phyloP scores from a whole-genome alignment of 768 basidiomycete species.

The Lyophyllum atratum region DNA sequence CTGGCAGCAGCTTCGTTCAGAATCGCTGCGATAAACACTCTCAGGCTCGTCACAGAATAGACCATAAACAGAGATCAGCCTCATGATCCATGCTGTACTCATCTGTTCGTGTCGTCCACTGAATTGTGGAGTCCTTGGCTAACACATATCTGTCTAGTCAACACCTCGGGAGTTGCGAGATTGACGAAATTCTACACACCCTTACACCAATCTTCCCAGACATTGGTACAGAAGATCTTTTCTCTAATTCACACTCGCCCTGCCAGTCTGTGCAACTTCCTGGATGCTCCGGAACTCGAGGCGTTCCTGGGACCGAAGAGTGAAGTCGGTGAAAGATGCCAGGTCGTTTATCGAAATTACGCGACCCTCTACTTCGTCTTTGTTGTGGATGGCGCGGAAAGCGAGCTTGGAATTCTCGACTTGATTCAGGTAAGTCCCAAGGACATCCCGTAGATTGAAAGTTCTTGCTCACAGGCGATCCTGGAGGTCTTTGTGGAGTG shows the following conservation, averaged over 20 bases:
- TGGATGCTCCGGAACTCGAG: constrained; percentile 89
- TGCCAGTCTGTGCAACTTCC: constrained; percentile 88
- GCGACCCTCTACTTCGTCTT: constrained; percentile 97
- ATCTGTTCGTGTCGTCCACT: constrained; percentile 60
- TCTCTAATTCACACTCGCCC: constrained; percentile 83
- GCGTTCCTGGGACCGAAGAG: constrained; percentile 63
- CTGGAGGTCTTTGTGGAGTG: constrained; percentile 94
- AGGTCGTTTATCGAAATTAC: constrained; percentile 94
- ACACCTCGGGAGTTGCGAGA: constrained; percentile 86
- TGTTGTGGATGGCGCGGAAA: constrained; percentile 95
- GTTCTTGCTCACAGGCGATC: neutral
- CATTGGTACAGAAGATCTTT: constrained; percentile 87
- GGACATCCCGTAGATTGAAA: neutral
- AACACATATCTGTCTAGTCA: constrained; percentile 54
- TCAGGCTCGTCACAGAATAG: neutral
- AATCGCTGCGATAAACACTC: too few relatives aligned
- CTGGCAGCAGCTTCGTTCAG: too few relatives aligned
- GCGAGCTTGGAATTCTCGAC: constrained; percentile 94
- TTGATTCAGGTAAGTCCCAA: constrained; percentile 80
- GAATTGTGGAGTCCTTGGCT: neutral
- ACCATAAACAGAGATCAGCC: constrained; percentile 5
- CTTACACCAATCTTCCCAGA: constrained; percentile 64
- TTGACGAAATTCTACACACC: constrained; percentile 90
- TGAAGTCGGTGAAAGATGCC: constrained; percentile 63
- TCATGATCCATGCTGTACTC: constrained; percentile 84